Conservation (phyloP, 2,329 filamentous ascomycete genomes). For the Colletotrichum musicola region DNA sequence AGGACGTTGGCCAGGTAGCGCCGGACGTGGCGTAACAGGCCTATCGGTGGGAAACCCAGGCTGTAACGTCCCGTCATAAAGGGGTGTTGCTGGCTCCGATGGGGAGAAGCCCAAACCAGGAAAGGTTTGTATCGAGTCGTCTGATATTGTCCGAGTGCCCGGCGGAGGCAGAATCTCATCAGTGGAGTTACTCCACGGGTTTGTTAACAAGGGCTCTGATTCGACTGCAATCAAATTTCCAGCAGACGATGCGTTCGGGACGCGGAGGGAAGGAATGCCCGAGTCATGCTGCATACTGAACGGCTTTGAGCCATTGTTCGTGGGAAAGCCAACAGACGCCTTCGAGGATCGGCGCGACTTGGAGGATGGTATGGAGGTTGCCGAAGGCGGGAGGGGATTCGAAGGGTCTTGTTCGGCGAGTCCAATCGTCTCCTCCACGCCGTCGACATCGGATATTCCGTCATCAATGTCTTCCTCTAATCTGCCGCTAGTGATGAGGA, state of each 20-base stretch:
- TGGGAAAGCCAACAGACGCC: slow-evolving; percentile 58
- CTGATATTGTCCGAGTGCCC: slow-evolving; percentile 53
- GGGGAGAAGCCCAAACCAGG: slow-evolving; percentile 43
- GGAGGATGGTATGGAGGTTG: slow-evolving; percentile 41
- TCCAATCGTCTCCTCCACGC: slow-evolving; percentile 74
- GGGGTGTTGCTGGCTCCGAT: slow-evolving; percentile 49
- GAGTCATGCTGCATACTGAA: slow-evolving; percentile 51
- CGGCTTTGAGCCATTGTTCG: slow-evolving; percentile 52
- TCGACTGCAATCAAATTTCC: slow-evolving; percentile 51
- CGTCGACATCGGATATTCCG: slow-evolving; percentile 66
- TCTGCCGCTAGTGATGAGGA: slow-evolving; percentile 91
- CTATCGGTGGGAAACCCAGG: slow-evolving; percentile 40
- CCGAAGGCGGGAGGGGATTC: slow-evolving; percentile 52
- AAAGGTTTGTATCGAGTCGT: slow-evolving; percentile 50
- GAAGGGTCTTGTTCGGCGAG: slow-evolving; percentile 66
- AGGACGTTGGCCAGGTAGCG: slow-evolving; percentile 43
- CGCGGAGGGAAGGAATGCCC: slow-evolving; percentile 52
- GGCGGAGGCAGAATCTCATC: slow-evolving; percentile 49
- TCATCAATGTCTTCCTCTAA: slow-evolving; percentile 70
- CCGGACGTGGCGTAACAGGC: slow-evolving; percentile 40
- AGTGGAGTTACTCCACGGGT: slow-evolving; percentile 57
- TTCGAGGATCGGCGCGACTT: slow-evolving; percentile 63
- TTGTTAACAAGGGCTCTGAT: slow-evolving; percentile 55
- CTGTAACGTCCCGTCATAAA: slow-evolving; percentile 45
- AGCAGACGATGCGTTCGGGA: slow-evolving; percentile 46